Conservation (phyloP, 1,284 basidiomycete species). For the Sporisorium scitamineum region DNA sequence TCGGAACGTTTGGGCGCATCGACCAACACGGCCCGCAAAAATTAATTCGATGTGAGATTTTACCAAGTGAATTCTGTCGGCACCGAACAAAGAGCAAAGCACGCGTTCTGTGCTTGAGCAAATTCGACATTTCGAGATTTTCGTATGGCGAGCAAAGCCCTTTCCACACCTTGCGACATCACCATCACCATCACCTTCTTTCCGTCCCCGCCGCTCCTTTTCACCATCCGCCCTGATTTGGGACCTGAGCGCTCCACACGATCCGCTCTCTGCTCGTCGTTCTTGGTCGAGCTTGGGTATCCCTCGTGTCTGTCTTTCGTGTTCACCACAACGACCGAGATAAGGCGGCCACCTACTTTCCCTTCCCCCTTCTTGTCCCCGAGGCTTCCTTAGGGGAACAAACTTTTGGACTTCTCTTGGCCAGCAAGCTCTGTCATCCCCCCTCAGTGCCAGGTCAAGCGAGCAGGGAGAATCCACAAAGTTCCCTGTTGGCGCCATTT, state of each 20-base stretch:
- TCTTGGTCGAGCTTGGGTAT: conserved; percentile 2
- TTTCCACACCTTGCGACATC: conserved; percentile 27
- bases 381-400: background rate
- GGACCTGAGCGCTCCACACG: background rate
- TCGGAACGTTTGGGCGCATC: conserved; percentile 1
- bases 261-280: background rate
- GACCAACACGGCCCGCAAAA: background rate
- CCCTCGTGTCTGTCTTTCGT: background rate
- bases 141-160: conserved; percentile 1
- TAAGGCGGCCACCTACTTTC: background rate
- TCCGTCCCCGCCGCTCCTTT: background rate
- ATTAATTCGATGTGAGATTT: conserved; percentile 14
- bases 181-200: conserved; percentile 17
- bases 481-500: background rate
- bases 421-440: background rate
- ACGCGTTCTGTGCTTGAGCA: conserved; percentile 4
- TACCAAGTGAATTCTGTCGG: conserved; percentile 1
- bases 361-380: background rate
- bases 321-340: background rate
- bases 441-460: background rate
- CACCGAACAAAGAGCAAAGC: conserved; percentile 19
- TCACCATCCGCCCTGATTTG: background rate
- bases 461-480: background rate
- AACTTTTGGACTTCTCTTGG: background rate
- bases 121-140: conserved; percentile 39